phyloP scores from a whole-genome alignment of 306 rosid genomes.

The Cicer chorassanicum region DNA sequence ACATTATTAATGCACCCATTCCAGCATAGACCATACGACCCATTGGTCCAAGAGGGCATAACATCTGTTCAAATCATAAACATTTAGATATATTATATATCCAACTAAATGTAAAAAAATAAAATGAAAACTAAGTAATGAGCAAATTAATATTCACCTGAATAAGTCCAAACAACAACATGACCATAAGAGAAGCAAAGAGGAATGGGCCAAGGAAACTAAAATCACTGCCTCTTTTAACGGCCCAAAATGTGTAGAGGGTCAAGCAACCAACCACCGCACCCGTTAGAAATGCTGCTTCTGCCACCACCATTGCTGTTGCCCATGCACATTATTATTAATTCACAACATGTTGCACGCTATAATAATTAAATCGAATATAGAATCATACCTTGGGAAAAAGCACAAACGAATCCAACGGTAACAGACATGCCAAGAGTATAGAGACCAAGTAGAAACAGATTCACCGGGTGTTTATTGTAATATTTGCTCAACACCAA shows the following conservation, averaged over 20 bases:
- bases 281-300: slow-evolving; percentile 58
- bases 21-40: slow-evolving; percentile 49
- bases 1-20: slow-evolving; percentile 56
- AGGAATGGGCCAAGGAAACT: slow-evolving; percentile 65
- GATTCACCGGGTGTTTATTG: slow-evolving; percentile 59
- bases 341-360: no score
- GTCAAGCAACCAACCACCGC: slow-evolving; percentile 55
- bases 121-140: not conserved
- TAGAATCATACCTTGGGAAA: slow-evolving; percentile 45
- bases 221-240: slow-evolving; percentile 62
- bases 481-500: slow-evolving; percentile 48
- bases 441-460: slow-evolving; percentile 51
- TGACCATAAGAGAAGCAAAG: slow-evolving; percentile 54
- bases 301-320: slow-evolving; percentile 52
- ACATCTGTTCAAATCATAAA: slow-evolving; percentile 41
- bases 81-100: not conserved
- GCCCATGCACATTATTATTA: not conserved
- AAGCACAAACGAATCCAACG: slow-evolving; percentile 53
- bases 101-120: not conserved
- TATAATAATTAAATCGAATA: not conserved
- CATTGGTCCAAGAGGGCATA: slow-evolving; percentile 54
- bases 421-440: slow-evolving; percentile 53
- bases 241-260: slow-evolving; percentile 65
- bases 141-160: slow-evolving; percentile 51
- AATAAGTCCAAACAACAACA: slow-evolving; percentile 52